Base-by-base conservation (phyloP, 768 basidiomycete genomes). In the Leccinum barrowsii region DNA sequence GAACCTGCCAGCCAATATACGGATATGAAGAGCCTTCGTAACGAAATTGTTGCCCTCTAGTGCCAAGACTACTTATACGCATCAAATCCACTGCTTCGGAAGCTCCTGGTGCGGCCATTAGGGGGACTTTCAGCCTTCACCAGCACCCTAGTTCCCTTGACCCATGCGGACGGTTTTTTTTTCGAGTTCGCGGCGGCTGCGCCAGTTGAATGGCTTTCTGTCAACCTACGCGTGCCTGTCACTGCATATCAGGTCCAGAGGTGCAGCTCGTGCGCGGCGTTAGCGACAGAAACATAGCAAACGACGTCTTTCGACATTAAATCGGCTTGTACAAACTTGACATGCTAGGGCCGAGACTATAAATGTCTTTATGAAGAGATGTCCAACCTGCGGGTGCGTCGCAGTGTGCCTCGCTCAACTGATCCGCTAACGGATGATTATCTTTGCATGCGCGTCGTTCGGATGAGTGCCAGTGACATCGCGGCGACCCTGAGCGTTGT, bases 91-190 rank as follows among this genome's bases (percentile, higher is more conserved):
- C 60, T 24, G 54, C 47, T 13, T 28, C 57, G 47, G 54, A 19
- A 32, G 6, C 10, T 50, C 19, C 52, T 52, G 22, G 34, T 12
- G 48, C 58, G 54, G 8, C 37, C 53, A 62, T 13, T 34, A 34
- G 58, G 32, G 4, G 50, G 60, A 50, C 17, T 3, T 21, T 37
- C 22, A 8, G 49, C 34, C 28, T 49, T 12, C 8, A 40, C 15
- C 17, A 11, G 4, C 19, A 19, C 19, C 24, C 40, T 34, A 7
- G 32, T 11, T 50, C 26, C 56, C 10, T 47, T 59, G 13, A 47
- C 50, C 56, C 51, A 58, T 49, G 11, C 47, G 51, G 46, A 58
- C 32, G 11, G 50, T 2, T 28, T 28, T 58, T 28, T 37, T 49
- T 60, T 51, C 19, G 46, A 47, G 11, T 34, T 21, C n/a, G 46